Conservation (phyloP, 2,329 filamentous ascomycete genomes). For the Beauveria pseudobassiana region DNA sequence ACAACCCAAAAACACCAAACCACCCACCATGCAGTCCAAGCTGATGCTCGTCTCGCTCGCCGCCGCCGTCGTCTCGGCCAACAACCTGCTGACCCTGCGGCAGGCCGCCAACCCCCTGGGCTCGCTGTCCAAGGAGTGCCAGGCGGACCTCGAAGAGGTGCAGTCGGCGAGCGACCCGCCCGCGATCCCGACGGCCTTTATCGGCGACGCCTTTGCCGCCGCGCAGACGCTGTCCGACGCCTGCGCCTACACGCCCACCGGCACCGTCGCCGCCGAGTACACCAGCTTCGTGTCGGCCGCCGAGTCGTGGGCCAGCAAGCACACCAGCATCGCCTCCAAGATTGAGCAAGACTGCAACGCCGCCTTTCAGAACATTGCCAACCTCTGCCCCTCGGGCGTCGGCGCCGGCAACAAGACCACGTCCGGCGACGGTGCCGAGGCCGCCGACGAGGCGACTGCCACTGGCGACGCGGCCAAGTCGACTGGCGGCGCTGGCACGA, state of each 20-base stretch:
- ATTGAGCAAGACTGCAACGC: conserved; percentile 22
- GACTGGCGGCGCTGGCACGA: not conserved
- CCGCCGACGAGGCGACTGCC: conserved; percentile 27
- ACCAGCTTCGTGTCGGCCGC: conserved; percentile 24
- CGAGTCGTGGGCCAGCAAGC: conserved; percentile 23
- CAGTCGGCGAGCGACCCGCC: conserved; percentile 19
- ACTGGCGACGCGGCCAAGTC: not conserved
- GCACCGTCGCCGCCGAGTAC: conserved; percentile 24
- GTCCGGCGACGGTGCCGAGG: not conserved
- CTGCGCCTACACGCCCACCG: conserved; percentile 26
- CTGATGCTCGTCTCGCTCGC: conserved; percentile 8
- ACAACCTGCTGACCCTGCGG: conserved; percentile 15
- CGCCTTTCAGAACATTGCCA: conserved; percentile 1
- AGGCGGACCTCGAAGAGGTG: conserved; percentile 18
- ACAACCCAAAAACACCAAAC: conserved; percentile 23
- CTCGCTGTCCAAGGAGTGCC: conserved; percentile 16
- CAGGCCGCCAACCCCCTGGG: conserved; percentile 15
- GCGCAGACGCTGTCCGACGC: conserved; percentile 20
- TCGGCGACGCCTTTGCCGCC: conserved; percentile 15
- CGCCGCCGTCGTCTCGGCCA: not conserved
- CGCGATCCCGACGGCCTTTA: conserved; percentile 24
- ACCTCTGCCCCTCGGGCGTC: not conserved
- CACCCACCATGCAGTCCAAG: conserved; percentile 11
- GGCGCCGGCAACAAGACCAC: not conserved
- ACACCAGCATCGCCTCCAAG: conserved; percentile 21